Evolutionary conservation across 2,329 filamentous ascomycete genomes (phyloP).

Genomic region (Microsporum ferrugineum): DNA sequence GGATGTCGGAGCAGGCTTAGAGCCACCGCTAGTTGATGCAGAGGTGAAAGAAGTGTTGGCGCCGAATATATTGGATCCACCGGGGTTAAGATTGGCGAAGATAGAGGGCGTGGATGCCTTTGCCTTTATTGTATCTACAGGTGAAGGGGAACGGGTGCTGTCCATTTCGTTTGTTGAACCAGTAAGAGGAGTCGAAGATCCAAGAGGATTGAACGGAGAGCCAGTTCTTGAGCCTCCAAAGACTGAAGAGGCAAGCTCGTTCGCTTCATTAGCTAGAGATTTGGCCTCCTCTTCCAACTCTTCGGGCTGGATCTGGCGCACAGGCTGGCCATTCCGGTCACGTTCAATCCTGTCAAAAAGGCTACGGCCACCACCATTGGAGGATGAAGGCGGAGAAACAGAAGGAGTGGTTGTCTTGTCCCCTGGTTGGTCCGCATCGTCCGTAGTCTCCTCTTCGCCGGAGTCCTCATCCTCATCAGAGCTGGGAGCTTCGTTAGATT

Average conservation of each 20-base stretch:
- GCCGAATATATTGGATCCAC: not conserved
- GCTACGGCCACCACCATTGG: constrained; percentile 21
- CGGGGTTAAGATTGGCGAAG: not conserved
- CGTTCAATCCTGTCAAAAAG: constrained; percentile 28
- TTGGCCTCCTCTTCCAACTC: constrained; percentile 5
- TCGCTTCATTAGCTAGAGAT: constrained; percentile 10
- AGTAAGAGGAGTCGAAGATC: constrained; percentile 15
- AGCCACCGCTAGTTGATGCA: not conserved
- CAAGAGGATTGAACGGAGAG: constrained; percentile 19
- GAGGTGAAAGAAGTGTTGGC: not conserved
- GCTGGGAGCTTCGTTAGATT: not conserved
- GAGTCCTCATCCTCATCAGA: not conserved
- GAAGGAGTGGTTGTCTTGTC: constrained; percentile 8
- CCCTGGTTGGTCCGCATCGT: constrained; percentile 11
- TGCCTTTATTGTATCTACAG: constrained; percentile 3
- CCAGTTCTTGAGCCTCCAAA: constrained; percentile 20
- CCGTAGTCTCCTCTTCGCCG: constrained; percentile 9
- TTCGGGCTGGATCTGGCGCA: constrained; percentile 13
- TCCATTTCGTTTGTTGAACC: constrained; percentile 6
- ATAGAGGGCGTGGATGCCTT: constrained; percentile 4
- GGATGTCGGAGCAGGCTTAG: not conserved
- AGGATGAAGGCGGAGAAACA: constrained; percentile 9
- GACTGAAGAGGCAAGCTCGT: constrained; percentile 15
- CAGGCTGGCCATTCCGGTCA: constrained; percentile 19
- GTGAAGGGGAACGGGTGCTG: constrained; percentile 17